These are phyloP conservation scores for Phytopythium oedochilum DNA, from an alignment of 352 stramenopile species.

Conservation along the genomic window DNA sequence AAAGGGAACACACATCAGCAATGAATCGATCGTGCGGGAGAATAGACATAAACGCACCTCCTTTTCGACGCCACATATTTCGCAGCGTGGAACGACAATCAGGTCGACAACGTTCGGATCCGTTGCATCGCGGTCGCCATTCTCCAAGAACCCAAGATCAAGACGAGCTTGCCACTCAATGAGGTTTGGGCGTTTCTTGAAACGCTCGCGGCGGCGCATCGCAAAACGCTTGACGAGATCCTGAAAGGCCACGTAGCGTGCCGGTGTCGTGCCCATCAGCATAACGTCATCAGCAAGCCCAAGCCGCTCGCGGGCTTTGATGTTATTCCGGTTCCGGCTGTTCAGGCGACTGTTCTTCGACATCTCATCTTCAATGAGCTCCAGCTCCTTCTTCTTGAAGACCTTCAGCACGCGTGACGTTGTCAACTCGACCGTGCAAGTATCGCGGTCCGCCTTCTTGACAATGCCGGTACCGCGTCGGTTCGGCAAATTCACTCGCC, in stretches of 20 bases:
- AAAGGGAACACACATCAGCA: neutral
- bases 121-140: conserved; percentile 45
- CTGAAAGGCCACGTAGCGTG: conserved; percentile 78
- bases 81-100: conserved; percentile 62
- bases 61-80: conserved; percentile 83
- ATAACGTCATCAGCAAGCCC: conserved; percentile 64
- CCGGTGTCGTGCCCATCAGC: conserved; percentile 78
- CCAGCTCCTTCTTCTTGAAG: conserved; percentile 87
- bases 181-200: conserved; percentile 85
- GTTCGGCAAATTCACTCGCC: conserved; percentile 76
- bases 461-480: conserved; percentile 75
- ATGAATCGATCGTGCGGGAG: too few relatives aligned
- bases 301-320: conserved; percentile 70
- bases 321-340: conserved; percentile 61
- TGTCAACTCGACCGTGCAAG: conserved; percentile 77
- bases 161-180: conserved; percentile 70
- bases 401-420: conserved; percentile 68
- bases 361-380: conserved; percentile 60
- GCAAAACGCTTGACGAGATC: conserved; percentile 84
- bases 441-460: conserved; percentile 81
- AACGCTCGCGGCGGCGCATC: conserved; percentile 72
- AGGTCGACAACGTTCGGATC: conserved; percentile 60
- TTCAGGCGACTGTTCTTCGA: conserved; percentile 47
- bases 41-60: conserved; percentile 47
- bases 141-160: conserved; percentile 58